Percentiles rank a stretch among this genome's conserved stretches.
Conservation (phyloP, 139 green algal genomes). For the Tetraselmis chui region DNA sequence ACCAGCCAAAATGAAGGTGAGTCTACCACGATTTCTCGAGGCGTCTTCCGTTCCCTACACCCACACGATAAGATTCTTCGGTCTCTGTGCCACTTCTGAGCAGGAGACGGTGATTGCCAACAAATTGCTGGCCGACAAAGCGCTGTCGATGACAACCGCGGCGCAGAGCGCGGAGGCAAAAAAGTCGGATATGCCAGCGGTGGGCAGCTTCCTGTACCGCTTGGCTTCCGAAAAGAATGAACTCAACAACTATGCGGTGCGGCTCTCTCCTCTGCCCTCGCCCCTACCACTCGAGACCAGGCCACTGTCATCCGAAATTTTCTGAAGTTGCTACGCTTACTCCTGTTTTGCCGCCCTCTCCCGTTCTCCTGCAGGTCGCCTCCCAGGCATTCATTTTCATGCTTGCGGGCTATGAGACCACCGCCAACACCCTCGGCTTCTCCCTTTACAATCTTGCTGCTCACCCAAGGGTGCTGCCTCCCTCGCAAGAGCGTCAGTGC, state of each 20-base stretch:
- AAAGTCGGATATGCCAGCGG: not conserved
- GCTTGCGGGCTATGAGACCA: slow-evolving; percentile 47
- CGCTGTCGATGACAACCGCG: not conserved
- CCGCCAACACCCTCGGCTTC: slow-evolving; percentile 29
- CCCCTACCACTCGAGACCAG: too few relatives aligned
- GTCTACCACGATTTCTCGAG: too few relatives aligned
- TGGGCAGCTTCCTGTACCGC: not conserved
- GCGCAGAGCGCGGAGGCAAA: not conserved
- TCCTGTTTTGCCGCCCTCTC: too few relatives aligned
- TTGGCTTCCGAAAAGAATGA: not conserved
- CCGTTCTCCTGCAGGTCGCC: slow-evolving; percentile 40
- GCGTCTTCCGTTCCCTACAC: too few relatives aligned
- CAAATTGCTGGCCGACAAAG: not conserved
- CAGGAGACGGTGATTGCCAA: not conserved
- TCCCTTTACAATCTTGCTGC: slow-evolving; percentile 30
- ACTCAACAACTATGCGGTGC: not conserved
- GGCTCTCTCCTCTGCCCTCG: too few relatives aligned
- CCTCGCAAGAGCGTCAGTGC: too few relatives aligned
- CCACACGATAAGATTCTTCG: too few relatives aligned
- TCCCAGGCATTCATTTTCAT: slow-evolving; percentile 36
- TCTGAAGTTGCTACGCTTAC: too few relatives aligned
- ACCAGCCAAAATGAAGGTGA: not conserved
- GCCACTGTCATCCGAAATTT: too few relatives aligned
- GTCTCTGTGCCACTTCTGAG: too few relatives aligned
- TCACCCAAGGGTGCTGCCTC: slow-evolving; percentile 15